Percentiles rank a stretch among this genome's conserved stretches.
Conservation (phyloP, 2,329 filamentous ascomycete species). For the Talaromyces piceae region DNA sequence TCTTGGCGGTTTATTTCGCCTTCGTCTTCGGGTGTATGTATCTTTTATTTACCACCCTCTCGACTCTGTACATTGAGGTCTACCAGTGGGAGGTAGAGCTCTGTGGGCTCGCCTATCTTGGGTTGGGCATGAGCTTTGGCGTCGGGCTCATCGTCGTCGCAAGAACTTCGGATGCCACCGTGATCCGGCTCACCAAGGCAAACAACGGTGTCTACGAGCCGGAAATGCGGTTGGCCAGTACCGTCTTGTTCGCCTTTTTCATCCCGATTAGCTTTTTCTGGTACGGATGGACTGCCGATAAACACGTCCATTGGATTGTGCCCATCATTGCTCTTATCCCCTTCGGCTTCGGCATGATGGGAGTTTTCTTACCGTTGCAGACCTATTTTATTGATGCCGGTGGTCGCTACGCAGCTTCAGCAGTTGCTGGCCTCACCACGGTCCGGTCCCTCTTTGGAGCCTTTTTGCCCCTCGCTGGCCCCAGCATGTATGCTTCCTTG, state of each 20-base stretch:
- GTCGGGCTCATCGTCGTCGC: conserved; percentile 11
- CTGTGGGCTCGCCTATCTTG: conserved; percentile 43
- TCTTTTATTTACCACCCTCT: conserved; percentile 45
- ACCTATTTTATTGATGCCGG: conserved; percentile 53
- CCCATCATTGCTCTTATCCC: conserved; percentile 49
- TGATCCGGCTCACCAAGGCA: conserved; percentile 2
- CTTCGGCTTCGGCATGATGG: conserved; percentile 45
- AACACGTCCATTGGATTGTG: conserved; percentile 46
- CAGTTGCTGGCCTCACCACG: conserved; percentile 45
- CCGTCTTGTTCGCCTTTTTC: conserved; percentile 5
- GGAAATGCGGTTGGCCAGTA: conserved; percentile 10
- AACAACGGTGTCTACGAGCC: conserved; percentile 11
- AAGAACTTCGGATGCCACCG: conserved; percentile 11
- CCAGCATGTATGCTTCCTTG: conserved; percentile 37
- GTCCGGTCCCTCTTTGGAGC: conserved; percentile 48
- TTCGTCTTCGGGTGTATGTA: conserved; percentile 43
- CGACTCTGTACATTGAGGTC: conserved; percentile 42
- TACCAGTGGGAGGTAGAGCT: conserved; percentile 44
- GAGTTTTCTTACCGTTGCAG: conserved; percentile 42
- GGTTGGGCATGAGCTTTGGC: conserved; percentile 39
- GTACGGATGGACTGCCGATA: conserved; percentile 49
- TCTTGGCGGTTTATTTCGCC: conserved; percentile 41
- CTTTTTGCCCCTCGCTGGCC: conserved; percentile 51
- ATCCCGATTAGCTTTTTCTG: conserved; percentile 37
- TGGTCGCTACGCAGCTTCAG: conserved; percentile 34